These are phyloP conservation scores for Aaosphaeria pasadenensis DNA, from an alignment of 2,329 filamentous ascomycete species.

Conservation along the genomic window DNA sequence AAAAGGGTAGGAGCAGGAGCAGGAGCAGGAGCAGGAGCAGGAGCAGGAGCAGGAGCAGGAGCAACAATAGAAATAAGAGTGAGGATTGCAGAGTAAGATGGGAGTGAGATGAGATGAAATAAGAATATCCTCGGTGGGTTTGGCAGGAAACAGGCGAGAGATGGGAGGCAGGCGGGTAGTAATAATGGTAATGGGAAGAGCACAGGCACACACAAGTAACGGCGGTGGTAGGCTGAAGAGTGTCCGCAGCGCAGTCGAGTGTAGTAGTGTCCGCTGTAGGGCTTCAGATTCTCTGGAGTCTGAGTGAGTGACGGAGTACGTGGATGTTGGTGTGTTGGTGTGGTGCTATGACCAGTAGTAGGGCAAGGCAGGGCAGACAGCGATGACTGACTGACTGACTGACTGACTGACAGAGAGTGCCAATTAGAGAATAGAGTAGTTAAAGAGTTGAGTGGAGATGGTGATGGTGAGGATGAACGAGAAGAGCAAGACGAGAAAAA, in stretches of 20 bases:
- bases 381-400: too few species aligned
- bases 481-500: too few species aligned
- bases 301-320: not conserved
- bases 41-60: not conserved
- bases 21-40: not conserved
- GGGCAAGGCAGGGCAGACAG: too few species aligned
- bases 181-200: not conserved
- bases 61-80: not conserved
- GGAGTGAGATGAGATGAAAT: not conserved
- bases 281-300: too few species aligned
- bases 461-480: too few species aligned
- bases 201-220: not conserved
- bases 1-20: not conserved
- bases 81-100: not conserved
- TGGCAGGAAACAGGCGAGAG: not conserved
- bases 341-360: too few species aligned
- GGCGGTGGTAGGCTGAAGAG: not conserved
- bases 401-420: too few species aligned
- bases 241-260: constrained; percentile 3
- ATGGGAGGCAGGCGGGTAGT: not conserved
- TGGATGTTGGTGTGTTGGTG: constrained; percentile 1
- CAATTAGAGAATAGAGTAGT: too few species aligned
- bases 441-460: too few species aligned
- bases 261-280: not conserved
- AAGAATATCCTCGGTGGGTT: not conserved